Percentiles rank a stretch among this genome's conserved stretches.
Conservation (phyloP, 2,329 filamentous ascomycete species). For the Fusarium multiceps region DNA sequence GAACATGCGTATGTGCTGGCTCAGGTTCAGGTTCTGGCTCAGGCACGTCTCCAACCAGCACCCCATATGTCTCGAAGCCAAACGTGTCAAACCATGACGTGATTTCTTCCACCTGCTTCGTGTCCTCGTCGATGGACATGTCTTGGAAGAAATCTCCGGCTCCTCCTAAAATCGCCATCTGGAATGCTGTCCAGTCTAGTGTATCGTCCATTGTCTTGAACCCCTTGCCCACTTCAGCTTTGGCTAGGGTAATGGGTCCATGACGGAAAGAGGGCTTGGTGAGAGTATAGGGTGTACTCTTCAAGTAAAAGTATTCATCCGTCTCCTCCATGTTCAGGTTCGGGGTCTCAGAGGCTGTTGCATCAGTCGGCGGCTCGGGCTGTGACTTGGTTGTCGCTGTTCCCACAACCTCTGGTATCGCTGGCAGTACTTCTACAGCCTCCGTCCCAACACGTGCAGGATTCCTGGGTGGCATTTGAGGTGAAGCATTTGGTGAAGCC, state of each 20-base stretch:
- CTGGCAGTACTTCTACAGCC: conserved; percentile 29
- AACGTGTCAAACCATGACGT: conserved; percentile 64
- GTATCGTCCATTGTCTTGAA: conserved; percentile 58
- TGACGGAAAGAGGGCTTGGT: conserved; percentile 64
- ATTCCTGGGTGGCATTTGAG: conserved; percentile 39
- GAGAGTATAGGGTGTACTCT: conserved; percentile 61
- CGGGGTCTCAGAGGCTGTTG: neutral
- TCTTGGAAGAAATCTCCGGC: conserved; percentile 64
- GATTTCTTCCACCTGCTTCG: conserved; percentile 57
- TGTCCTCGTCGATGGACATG: conserved; percentile 57
- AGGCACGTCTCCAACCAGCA: conserved; percentile 48
- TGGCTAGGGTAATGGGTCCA: conserved; percentile 65
- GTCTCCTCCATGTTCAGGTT: conserved; percentile 48
- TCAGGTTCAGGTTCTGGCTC: conserved; percentile 2
- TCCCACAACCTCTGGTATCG: conserved; percentile 43
- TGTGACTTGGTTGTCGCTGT: conserved; percentile 18
- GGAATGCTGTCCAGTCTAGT: conserved; percentile 73
- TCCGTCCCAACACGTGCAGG: conserved; percentile 30
- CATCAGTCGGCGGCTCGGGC: conserved; percentile 9
- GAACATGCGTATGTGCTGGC: neutral
- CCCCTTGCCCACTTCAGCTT: conserved; percentile 55
- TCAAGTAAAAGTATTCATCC: conserved; percentile 61
- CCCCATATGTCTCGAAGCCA: conserved; percentile 58
- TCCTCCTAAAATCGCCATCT: conserved; percentile 71
- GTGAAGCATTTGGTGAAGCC: neutral